A percentile compares a stretch with the other conserved stretches of the same genome.
Conservation (phyloP, 768 basidiomycete genomes). For the Gloeostereum incarnatum region DNA sequence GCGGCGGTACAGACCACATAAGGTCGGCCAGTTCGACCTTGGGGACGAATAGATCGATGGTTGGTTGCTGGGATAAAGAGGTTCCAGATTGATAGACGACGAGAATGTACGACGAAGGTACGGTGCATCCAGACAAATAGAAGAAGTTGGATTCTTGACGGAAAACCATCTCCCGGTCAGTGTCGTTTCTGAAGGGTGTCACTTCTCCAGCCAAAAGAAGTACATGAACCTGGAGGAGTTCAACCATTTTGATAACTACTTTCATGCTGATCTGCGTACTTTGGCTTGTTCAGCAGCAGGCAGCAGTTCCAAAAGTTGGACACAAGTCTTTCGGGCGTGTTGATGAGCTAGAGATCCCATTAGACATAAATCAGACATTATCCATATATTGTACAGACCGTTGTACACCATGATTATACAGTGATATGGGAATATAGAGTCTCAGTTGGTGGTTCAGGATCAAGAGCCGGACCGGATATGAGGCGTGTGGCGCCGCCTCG, state of each 20-base stretch:
- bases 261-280: slow-evolving; percentile 23
- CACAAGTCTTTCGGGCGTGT: slow-evolving; percentile 46
- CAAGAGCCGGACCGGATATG: no score
- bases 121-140: slow-evolving; percentile 74
- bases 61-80: slow-evolving; percentile 28
- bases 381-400: no score
- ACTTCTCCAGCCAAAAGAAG: slow-evolving; percentile 58
- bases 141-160: slow-evolving; percentile 80
- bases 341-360: no score
- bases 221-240: slow-evolving; percentile 48
- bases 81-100: slow-evolving; percentile 45
- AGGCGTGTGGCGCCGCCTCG: no score
- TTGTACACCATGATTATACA: no score
- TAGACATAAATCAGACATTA: no score
- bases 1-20: slow-evolving; percentile 87
- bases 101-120: slow-evolving; percentile 64
- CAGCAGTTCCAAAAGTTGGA: slow-evolving; percentile 38
- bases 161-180: slow-evolving; percentile 74
- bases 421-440: no score
- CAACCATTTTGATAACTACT: slow-evolving; percentile 2
- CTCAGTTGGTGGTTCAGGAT: no score
- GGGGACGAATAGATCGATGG: slow-evolving; percentile 69
- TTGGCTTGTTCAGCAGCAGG: slow-evolving; percentile 40
- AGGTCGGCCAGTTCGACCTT: slow-evolving; percentile 61
- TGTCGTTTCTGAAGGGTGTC: slow-evolving; percentile 66